These are phyloP conservation scores for Xenosphaeropsis pyriputrescens DNA, from an alignment of 2,329 filamentous ascomycete species.

Conservation along the genomic window DNA sequence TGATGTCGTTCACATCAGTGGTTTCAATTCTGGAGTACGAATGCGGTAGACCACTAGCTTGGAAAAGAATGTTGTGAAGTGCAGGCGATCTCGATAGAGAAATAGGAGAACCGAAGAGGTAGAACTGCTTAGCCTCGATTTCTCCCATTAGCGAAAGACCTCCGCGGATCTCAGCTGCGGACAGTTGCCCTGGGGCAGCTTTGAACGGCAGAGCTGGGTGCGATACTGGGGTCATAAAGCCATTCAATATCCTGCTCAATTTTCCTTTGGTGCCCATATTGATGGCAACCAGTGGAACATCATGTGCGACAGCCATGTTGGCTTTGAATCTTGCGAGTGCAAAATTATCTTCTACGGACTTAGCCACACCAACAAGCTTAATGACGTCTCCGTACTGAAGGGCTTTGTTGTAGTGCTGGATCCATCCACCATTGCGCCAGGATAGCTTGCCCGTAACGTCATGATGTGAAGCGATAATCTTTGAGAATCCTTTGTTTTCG, in stretches of 20 bases:
- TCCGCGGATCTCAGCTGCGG: conserved; percentile 72
- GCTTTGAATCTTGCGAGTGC: conserved; percentile 68
- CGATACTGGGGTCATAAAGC: conserved; percentile 88
- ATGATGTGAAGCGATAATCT: conserved; percentile 91
- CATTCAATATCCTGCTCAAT: conserved; percentile 78
- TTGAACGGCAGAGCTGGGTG: conserved; percentile 83
- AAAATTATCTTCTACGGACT: conserved; percentile 70
- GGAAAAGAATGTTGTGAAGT: conserved; percentile 79
- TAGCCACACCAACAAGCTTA: conserved; percentile 80
- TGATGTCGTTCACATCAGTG: conserved; percentile 42
- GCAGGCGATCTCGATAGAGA: conserved; percentile 70
- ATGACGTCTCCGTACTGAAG: conserved; percentile 84
- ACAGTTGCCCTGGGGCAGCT: conserved; percentile 86
- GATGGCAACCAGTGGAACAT: conserved; percentile 79
- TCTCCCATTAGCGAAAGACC: conserved; percentile 68
- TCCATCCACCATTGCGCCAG: conserved; percentile 90
- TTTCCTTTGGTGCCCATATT: conserved; percentile 90
- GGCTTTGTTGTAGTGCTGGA: conserved; percentile 77
- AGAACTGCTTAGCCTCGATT: conserved; percentile 63
- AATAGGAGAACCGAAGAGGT: conserved; percentile 79
- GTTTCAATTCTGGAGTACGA: conserved; percentile 69
- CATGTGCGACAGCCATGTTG: conserved; percentile 57
- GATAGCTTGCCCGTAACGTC: conserved; percentile 67
- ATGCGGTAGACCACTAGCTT: conserved; percentile 66
- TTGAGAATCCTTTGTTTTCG: conserved; percentile 52